Evolutionary conservation across 2,329 filamentous ascomycete species (phyloP).

Genomic region (Sphaceloma murrayae): DNA sequence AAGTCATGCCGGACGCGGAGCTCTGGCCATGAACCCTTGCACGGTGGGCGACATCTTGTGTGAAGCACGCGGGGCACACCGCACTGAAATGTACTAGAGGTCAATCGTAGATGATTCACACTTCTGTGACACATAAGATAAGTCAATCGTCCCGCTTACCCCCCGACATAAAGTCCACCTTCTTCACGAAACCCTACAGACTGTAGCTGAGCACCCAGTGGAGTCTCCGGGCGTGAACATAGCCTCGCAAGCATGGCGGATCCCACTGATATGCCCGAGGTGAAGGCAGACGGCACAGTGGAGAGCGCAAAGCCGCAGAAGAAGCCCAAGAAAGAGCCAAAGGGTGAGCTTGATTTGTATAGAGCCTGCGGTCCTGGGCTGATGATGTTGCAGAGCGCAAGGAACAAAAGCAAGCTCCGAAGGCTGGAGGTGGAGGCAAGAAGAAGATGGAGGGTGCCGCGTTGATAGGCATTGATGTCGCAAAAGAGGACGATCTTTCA

Average conservation of each 20-base stretch:
- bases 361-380: background rate
- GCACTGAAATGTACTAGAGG: slow-evolving; percentile 11
- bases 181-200: too few species aligned
- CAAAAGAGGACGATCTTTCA: slow-evolving; percentile 78
- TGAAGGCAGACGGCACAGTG: slow-evolving; percentile 17
- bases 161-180: too few species aligned
- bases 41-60: slow-evolving; percentile 9
- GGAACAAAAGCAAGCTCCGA: slow-evolving; percentile 20
- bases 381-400: slow-evolving; percentile 23
- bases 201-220: too few species aligned
- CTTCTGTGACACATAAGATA: too few species aligned
- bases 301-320: slow-evolving; percentile 20
- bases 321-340: slow-evolving; percentile 18
- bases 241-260: slow-evolving; percentile 11
- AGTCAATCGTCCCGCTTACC: too few species aligned
- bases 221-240: background rate
- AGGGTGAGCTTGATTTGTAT: slow-evolving; percentile 12
- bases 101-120: slow-evolving; percentile 8
- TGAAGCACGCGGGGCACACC: slow-evolving; percentile 12
- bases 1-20: slow-evolving; percentile 9
- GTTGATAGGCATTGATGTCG: slow-evolving; percentile 77
- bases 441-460: slow-evolving; percentile 49
- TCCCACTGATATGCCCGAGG: slow-evolving; percentile 8
- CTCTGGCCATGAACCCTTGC: too few species aligned
- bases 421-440: slow-evolving; percentile 24